Evolutionary conservation across 495 filamentous ascomycete species (phyloP).

Genomic region (Xylaria curta): DNA sequence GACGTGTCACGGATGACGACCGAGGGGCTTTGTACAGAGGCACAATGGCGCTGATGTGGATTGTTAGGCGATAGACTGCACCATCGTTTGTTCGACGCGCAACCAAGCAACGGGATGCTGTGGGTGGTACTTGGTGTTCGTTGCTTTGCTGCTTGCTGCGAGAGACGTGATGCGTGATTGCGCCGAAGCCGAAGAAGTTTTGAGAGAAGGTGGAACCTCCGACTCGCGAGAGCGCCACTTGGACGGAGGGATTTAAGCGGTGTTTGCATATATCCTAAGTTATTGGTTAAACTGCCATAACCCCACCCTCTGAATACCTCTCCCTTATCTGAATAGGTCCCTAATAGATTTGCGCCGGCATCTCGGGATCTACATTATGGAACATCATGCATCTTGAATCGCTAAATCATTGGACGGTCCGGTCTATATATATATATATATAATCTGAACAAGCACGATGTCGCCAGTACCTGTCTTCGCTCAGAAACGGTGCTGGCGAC

Average conservation of each 20-base stretch:
- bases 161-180: slow-evolving; percentile 24
- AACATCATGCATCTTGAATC: neutral
- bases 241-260: neutral
- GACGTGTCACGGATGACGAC: neutral
- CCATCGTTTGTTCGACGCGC: slow-evolving; percentile 27
- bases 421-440: neutral
- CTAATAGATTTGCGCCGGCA: neutral
- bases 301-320: neutral
- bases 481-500: neutral
- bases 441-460: neutral
- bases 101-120: slow-evolving; percentile 8
- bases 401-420: neutral
- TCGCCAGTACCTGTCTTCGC: neutral
- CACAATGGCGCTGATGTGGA: slow-evolving; percentile 18
- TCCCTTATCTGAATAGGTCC: neutral
- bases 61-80: slow-evolving; percentile 6
- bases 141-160: neutral
- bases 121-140: slow-evolving; percentile 5
- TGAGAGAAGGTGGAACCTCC: slow-evolving; percentile 18
- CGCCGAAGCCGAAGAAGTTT: slow-evolving; percentile 28
- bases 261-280: slow-evolving; percentile 19
- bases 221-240: slow-evolving; percentile 4
- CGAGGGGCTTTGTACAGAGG: neutral
- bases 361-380: neutral
- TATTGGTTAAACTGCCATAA: slow-evolving; percentile 3